Percentiles rank a stretch among this genome's conserved stretches.
Evolutionary conservation across 176 grass and related monocot genomes (phyloP).

Genomic region (Tillandsia leiboldiana): DNA sequence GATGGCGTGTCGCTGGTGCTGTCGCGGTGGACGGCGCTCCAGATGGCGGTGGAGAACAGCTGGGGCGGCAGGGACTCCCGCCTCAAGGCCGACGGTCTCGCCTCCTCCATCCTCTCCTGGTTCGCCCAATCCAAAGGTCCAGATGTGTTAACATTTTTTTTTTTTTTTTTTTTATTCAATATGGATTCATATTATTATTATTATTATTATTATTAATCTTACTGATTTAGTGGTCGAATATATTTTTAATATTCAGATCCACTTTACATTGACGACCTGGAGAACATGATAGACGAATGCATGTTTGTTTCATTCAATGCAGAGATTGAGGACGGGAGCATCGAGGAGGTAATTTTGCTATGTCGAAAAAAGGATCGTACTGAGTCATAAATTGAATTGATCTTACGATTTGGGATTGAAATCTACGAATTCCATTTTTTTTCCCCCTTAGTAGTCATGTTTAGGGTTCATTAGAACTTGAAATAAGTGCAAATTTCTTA

Average conservation of each 20-base stretch:
- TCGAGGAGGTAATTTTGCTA: constrained; percentile 47
- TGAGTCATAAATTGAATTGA: background rate
- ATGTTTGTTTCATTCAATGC: constrained; percentile 44
- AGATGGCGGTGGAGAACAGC: constrained; percentile 75
- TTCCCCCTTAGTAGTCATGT: no score
- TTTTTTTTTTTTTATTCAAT: background rate
- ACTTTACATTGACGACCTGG: constrained; percentile 74
- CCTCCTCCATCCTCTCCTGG: constrained; percentile 42
- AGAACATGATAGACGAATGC: constrained; percentile 41
- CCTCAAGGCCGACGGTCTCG: constrained; percentile 49
- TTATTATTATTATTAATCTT: constrained; percentile 1
- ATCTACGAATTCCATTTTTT: no score
- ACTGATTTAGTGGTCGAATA: background rate
- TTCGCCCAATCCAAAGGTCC: constrained; percentile 55
- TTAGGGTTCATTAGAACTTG: no score
- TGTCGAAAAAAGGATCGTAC: background rate
- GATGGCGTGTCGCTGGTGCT: constrained; percentile 64
- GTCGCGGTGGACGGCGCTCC: constrained; percentile 62
- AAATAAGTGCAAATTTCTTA: no score
- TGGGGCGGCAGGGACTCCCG: constrained; percentile 73
- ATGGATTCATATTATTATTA: background rate
- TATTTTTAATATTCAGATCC: constrained; percentile 30
- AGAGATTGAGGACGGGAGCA: constrained; percentile 61
- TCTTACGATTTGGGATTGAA: background rate
- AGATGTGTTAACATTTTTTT: background rate